phyloP scores from a whole-genome alignment of 2,329 filamentous ascomycete genomes.

The Fusarium clavum region DNA sequence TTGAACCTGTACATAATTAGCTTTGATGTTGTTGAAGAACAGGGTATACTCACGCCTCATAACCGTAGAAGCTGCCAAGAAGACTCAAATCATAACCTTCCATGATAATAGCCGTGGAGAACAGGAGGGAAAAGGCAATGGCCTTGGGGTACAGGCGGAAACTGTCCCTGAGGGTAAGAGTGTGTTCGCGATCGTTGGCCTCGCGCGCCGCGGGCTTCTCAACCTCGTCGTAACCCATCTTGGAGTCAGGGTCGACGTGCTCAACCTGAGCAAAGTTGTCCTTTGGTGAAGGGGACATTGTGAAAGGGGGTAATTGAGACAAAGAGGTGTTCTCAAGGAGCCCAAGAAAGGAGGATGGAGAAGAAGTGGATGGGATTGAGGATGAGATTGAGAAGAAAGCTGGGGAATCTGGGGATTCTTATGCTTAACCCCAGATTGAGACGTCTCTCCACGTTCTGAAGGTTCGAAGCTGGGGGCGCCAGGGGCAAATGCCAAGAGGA shows the following conservation, averaged over 20 bases:
- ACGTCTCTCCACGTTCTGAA: conserved; percentile 10
- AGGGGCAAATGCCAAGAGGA: conserved; percentile 6
- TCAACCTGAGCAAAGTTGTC: conserved; percentile 17
- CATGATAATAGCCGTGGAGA: conserved; percentile 55
- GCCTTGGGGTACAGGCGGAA: conserved; percentile 55
- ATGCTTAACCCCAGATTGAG: conserved; percentile 23
- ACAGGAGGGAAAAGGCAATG: conserved; percentile 52
- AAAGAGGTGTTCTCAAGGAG: not conserved
- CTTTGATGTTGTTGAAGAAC: conserved; percentile 50
- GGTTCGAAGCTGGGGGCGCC: not conserved
- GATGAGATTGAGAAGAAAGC: not conserved
- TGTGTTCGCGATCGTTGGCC: conserved; percentile 45
- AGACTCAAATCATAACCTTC: conserved; percentile 51
- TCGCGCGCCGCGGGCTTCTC: conserved; percentile 20
- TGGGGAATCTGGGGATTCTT: conserved; percentile 25
- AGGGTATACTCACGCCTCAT: conserved; percentile 53
- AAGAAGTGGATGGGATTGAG: not conserved
- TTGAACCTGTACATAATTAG: not conserved
- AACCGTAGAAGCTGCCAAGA: conserved; percentile 18
- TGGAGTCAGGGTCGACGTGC: conserved; percentile 17
- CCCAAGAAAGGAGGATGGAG: not conserved
- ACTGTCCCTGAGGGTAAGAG: conserved; percentile 48
- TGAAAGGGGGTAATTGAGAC: not conserved
- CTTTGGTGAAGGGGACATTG: conserved; percentile 16
- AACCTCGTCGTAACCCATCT: conserved; percentile 9